These are phyloP conservation scores for Lithocarpus polystachyus DNA, from an alignment of 306 rosid genomes.

Conservation along the genomic window DNA sequence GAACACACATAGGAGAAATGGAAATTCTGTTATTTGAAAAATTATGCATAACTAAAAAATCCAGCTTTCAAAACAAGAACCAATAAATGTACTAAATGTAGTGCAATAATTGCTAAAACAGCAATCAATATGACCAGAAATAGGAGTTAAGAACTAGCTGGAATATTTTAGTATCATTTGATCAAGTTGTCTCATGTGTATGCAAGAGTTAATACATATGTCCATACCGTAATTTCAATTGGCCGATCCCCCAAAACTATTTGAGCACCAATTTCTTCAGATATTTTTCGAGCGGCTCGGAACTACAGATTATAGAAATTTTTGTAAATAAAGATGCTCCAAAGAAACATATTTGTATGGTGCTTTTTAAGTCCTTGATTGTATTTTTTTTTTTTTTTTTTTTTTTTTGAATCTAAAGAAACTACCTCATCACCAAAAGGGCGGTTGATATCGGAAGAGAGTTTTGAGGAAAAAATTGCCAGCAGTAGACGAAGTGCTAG, in stretches of 20 bases:
- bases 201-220: slow-evolving; percentile 17
- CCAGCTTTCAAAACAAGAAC: neutral
- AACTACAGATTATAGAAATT: slow-evolving; percentile 42
- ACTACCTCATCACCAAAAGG: slow-evolving; percentile 91
- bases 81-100: neutral
- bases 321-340: neutral
- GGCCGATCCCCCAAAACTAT: slow-evolving; percentile 92
- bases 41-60: neutral
- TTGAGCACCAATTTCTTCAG: slow-evolving; percentile 87
- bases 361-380: neutral
- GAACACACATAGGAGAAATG: neutral
- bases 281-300: slow-evolving; percentile 80
- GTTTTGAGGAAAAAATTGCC: slow-evolving; percentile 79
- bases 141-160: neutral
- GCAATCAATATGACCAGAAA: neutral
- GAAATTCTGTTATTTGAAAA: neutral
- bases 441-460: slow-evolving; percentile 70
- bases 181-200: neutral
- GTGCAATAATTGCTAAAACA: neutral
- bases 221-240: slow-evolving; percentile 86
- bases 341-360: neutral
- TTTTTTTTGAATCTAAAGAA: neutral
- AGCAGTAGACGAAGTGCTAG: slow-evolving; percentile 80
- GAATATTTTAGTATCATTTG: neutral
- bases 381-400: neutral